Evolutionary conservation across 768 basidiomycete genomes (phyloP).

Genomic region (Gautieria morchelliformis): DNA sequence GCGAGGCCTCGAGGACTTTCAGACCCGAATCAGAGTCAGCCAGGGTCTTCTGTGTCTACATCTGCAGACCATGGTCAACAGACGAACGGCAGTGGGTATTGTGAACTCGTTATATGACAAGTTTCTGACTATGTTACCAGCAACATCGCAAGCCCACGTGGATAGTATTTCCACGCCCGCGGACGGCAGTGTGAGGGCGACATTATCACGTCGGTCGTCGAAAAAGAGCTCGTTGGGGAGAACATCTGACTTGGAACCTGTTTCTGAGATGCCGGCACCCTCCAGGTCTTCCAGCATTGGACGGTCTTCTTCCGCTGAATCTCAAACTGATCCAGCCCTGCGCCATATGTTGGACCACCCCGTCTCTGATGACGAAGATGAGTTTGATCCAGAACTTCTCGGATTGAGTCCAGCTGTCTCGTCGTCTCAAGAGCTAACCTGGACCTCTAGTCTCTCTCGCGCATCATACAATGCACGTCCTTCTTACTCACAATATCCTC

Average conservation of each 20-base stretch:
- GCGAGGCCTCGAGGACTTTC: constrained; percentile 22
- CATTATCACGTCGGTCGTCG: constrained; percentile 1
- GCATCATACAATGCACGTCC: background rate
- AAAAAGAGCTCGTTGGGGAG: constrained; percentile 1
- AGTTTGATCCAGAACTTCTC: constrained; percentile 3
- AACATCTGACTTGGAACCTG: background rate
- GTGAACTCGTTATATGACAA: background rate
- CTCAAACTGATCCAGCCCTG: background rate
- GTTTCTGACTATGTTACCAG: background rate
- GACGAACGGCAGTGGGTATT: constrained; percentile 2
- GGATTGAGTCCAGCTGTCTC: background rate
- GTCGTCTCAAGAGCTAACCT: background rate
- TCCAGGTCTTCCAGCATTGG: background rate
- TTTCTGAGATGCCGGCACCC: background rate
- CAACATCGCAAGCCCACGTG: background rate
- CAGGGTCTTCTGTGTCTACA: background rate
- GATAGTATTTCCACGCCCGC: background rate
- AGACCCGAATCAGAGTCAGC: constrained; percentile 9
- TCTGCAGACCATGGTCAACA: background rate
- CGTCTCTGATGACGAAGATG: constrained; percentile 2
- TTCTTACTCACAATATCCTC: background rate
- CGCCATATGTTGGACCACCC: background rate
- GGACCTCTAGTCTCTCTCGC: background rate
- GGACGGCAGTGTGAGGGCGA: background rate
- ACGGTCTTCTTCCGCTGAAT: background rate